A percentile compares a stretch with the other conserved stretches of the same genome.
phyloP scores from a whole-genome alignment of 768 basidiomycete genomes.

The Podaxis sp. region DNA sequence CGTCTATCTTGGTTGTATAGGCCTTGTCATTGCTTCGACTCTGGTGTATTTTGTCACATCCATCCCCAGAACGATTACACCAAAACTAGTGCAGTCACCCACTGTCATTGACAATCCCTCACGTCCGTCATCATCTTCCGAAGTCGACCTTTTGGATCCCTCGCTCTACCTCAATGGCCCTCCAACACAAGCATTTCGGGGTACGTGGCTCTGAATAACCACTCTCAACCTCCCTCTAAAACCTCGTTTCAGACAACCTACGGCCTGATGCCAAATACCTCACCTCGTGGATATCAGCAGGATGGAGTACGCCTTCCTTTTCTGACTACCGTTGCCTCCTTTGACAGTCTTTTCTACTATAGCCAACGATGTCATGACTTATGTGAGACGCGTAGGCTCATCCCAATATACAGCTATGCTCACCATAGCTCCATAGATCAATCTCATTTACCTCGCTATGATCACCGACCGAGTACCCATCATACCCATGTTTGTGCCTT shows the following conservation, averaged over 20 bases:
- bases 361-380: conserved; percentile 83
- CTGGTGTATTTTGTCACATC: conserved; percentile 8
- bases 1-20: conserved; percentile 8
- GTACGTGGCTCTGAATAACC: conserved; percentile 27
- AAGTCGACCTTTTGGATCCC: conserved; percentile 15
- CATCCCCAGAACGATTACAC: background rate
- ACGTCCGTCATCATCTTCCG: background rate
- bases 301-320: conserved; percentile 58
- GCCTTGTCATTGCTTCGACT: conserved; percentile 1
- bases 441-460: conserved; percentile 58
- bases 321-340: background rate
- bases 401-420: background rate
- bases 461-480: conserved; percentile 62
- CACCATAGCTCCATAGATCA: conserved; percentile 32
- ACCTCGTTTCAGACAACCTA: conserved; percentile 52
- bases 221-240: background rate
- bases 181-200: conserved; percentile 59
- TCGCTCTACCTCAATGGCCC: conserved; percentile 40
- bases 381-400: conserved; percentile 35
- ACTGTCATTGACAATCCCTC: background rate
- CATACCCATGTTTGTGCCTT: conserved; percentile 56
- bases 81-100: background rate
- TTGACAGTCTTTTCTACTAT: conserved; percentile 16
- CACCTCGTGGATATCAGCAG: conserved; percentile 75
- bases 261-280: conserved; percentile 62